phyloP scores from a whole-genome alignment of 345 rosid genomes.

The Brassica rapa region DNA sequence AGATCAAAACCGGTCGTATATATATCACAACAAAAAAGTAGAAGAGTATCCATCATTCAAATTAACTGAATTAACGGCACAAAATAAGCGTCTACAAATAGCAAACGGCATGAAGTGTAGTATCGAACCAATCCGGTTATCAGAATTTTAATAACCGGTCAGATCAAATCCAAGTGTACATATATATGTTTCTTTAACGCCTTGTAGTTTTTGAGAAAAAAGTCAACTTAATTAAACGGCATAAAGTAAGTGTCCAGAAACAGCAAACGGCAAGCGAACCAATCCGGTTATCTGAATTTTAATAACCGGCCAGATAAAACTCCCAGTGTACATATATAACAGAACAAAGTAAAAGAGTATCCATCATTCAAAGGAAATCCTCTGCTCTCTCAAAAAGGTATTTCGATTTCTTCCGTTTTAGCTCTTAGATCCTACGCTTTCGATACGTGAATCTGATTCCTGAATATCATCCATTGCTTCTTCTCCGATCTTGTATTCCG shows the following conservation, averaged over 20 bases:
- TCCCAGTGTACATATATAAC: neutral
- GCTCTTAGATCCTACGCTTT: neutral
- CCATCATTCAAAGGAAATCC: neutral
- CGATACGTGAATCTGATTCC: conserved; percentile 4
- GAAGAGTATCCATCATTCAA: neutral
- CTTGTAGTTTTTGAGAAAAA: too few relatives aligned
- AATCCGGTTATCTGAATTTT: conserved; percentile 4
- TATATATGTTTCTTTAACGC: too few relatives aligned
- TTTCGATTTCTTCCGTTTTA: neutral
- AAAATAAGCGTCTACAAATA: neutral
- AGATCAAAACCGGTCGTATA: neutral
- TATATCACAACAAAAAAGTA: neutral
- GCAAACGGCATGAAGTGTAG: too few relatives aligned
- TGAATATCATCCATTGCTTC: conserved; percentile 14
- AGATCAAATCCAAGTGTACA: too few relatives aligned
- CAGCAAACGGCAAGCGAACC: neutral
- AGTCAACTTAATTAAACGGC: neutral
- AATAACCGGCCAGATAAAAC: conserved; percentile 24
- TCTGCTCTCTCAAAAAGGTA: conserved; percentile 20
- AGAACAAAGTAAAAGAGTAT: neutral
- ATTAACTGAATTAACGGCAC: neutral
- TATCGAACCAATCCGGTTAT: too few relatives aligned
- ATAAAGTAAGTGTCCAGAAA: neutral
- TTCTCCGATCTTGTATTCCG: conserved; percentile 14
- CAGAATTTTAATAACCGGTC: too few relatives aligned